Base-by-base conservation (phyloP, 805 yeast genomes). In the Monosporozyma aerobia region DNA sequence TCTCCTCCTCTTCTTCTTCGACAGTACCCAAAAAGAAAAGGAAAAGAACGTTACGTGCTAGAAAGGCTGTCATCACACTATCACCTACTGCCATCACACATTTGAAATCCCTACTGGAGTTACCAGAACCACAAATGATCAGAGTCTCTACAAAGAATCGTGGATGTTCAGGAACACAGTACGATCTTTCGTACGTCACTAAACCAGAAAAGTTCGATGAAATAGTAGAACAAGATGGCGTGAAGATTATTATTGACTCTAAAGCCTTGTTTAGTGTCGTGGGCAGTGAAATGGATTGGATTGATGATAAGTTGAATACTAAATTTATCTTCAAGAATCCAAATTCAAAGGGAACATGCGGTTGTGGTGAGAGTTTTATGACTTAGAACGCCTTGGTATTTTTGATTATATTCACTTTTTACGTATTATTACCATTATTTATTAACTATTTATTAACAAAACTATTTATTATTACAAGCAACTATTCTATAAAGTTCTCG, bases 341-440 rank as follows among this genome's bases (percentile, higher is more conserved):
- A 57, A 94, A 94, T 71, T 86, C 96, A 41, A 94, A 92, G 73
- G 99, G 98, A 33, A 87, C 96, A 49, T 94, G 99, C 72, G 99
- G 99, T 11, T 94, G 99, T 70, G 99, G 99, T 51, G 99, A 94
- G 73, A 88, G 97, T 5, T 94, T 94, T 69, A 94, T 90, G 97
- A 97, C 92, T 8, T 90, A 73, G 64, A n/a, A 23, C 27, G 9
- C 39, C 2, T 2, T 5, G 5, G 5, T n/a, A 35, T 3, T 35
- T 7, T 13, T 11, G 39, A 43, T 43, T 43, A 43, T 27, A 43
- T 35, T 30, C 46, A 10, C 33, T 14, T 3, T 7, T 44, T 11
- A n/a, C 5, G 6, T 23, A 44, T 44, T 53, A 49, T 50, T 43
- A 46, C 44, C 47, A 55, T 47, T 53, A 33, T 44, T 46, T 49